Base-by-base conservation (phyloP, 2,329 filamentous ascomycete species). In the Parastagonospora nodorum region DNA sequence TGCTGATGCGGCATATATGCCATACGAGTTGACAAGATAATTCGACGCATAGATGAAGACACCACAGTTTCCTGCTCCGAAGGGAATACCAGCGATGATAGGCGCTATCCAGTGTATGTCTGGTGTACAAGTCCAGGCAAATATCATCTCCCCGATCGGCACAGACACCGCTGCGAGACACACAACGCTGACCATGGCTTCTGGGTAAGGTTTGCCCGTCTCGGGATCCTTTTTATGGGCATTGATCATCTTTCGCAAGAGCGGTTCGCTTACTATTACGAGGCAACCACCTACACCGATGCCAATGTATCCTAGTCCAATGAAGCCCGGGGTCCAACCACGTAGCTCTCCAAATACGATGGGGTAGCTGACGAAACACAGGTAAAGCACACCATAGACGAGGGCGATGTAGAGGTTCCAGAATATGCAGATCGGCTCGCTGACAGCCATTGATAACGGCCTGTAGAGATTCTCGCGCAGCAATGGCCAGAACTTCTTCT, bases 341-440 rank as follows among this genome's bases (percentile, higher is more conserved):
- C 92, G 88, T 50, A 84, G 75, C 35, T 88, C 78, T 9, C 81
- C 79, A 74, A 94, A 96, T 50, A 96, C 88, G 51, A 95, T 88
- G 0, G 92, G 92, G 70, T 95, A 95, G 10, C 90, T 90, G 12
- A 95, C 88, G 76, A 96, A 96, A 74, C 90, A 95, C 29, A 96
- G 84, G 66, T 94, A 94, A 1, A 97, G 79, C 35, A 96, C 91
- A 14, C 86, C 89, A 70, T 96, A 96, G 31, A 96, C 84, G 33
- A 96, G 77, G 0, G 89, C 83, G 56, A 88, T 84, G 60, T 88
- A 88, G 30, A 86, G 71, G 64, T 88, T 83, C 85, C 85, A 93
- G 68, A 86, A 86, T 28, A 92, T 88, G 77, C 89, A 92, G 48
- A 97, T 96, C 0, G 92, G 92, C 63, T 97, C 92, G 0, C 86